phyloP scores from a whole-genome alignment of 345 rosid species.

The Punica granatum region DNA sequence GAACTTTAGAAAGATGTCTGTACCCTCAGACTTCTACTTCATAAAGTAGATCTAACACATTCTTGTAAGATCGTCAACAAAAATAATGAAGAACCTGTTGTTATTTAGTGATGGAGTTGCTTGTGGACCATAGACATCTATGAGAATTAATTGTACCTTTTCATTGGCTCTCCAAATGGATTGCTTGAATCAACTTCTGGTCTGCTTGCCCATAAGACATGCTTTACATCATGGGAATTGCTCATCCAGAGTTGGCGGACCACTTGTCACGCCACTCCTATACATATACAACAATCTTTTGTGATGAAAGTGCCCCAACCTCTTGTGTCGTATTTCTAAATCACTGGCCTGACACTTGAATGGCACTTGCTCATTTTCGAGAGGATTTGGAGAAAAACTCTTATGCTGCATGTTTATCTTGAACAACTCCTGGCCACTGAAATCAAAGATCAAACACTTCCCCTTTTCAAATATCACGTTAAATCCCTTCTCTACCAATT shows the following conservation, averaged over 20 bases:
- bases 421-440: neutral
- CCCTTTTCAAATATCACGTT: too few species aligned
- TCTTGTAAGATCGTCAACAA: neutral
- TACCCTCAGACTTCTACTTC: neutral
- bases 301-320: neutral
- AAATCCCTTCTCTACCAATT: too few species aligned
- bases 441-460: too few species aligned
- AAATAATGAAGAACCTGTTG: neutral
- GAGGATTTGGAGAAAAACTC: neutral
- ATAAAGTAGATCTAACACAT: slow-evolving; percentile 4
- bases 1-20: neutral
- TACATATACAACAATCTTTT: neutral
- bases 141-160: neutral
- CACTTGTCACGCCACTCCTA: neutral
- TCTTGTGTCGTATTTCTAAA: neutral
- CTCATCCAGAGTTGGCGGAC: neutral
- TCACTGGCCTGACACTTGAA: neutral
- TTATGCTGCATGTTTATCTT: neutral
- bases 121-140: neutral
- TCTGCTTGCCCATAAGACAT: too few species aligned
- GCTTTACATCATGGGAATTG: neutral
- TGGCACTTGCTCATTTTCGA: neutral
- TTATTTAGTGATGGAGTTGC: neutral
- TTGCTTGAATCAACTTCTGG: too few species aligned
- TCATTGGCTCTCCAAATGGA: neutral